phyloP scores from a whole-genome alignment of 2,329 filamentous ascomycete genomes.

The Pestalotiopsis sp. region DNA sequence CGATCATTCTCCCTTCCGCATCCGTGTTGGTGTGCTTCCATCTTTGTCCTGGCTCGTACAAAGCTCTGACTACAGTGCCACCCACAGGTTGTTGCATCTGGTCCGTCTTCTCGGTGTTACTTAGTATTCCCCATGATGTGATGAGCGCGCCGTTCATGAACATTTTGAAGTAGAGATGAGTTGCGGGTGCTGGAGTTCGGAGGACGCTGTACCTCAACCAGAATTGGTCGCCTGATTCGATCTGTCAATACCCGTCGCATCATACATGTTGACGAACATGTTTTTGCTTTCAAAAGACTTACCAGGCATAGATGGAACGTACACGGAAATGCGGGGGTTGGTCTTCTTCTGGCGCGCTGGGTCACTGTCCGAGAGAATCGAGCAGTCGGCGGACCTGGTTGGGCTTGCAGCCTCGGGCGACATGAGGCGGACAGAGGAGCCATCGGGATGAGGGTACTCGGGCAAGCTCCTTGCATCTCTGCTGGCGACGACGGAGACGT shows the following conservation, averaged over 20 bases:
- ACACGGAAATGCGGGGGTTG: conserved; percentile 51
- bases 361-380: conserved; percentile 27
- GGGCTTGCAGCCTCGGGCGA: conserved; percentile 14
- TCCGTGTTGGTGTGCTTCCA: conserved; percentile 41
- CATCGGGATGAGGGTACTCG: conserved; percentile 57
- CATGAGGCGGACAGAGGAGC: conserved; percentile 40
- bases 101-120: not conserved
- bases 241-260: not conserved
- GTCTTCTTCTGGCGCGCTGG: conserved; percentile 30
- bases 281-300: conserved; percentile 14
- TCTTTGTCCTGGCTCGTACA: conserved; percentile 47
- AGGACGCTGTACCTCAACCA: conserved; percentile 49
- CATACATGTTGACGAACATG: not conserved
- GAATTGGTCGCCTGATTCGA: conserved; percentile 48
- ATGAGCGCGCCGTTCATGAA: conserved; percentile 53
- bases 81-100: conserved; percentile 20
- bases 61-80: conserved; percentile 43
- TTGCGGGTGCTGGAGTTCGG: conserved; percentile 31
- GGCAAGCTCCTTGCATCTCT: conserved; percentile 39
- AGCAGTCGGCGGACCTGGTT: conserved; percentile 14
- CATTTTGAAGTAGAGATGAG: conserved; percentile 55
- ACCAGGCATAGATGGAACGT: conserved; percentile 57
- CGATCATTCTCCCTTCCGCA: conserved; percentile 30
- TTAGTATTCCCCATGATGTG: conserved; percentile 49
- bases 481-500: conserved; percentile 42